Base-by-base conservation (phyloP, 305 asterid genomes). In the Fraxinus ornus region DNA sequence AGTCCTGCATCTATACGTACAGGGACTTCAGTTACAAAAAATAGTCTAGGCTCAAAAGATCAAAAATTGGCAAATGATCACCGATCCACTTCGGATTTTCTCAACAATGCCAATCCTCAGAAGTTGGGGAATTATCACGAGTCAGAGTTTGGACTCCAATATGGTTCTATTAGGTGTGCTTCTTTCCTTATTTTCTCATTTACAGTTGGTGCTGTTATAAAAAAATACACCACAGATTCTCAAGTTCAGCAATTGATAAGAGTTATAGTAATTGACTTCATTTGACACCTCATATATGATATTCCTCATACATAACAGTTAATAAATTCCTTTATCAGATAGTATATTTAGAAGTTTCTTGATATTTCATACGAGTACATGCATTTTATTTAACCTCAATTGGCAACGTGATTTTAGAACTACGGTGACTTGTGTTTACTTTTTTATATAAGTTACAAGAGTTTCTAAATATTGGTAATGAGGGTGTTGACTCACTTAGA, bases 121-220 rank as follows among this genome's bases (percentile, higher is more conserved):
- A 93, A 90, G 79, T 64, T 86, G 22, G 94, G 91, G 76, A 89
- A 85, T 81, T 86, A 86, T 81, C 89, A 81, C 9, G 95, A 91
- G 81, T 80, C 97, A 39, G 94, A 90, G 83, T 86, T 84, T 60
- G 89, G 93, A 79, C 86, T 90, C 86, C 94, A 87, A 74, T 88
- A 92, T 84, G 91, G 91, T 85, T 83, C 93, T 87, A 81, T 86
- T 85, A 96, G 98, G 99, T 93, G 83, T 86, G 90, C 75, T 84
- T 80, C 78, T 71, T 47, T 77, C 24, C 9, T 76, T 57, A 33
- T 47, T 55, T 82, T 12, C 22, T 80, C 79, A 22, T 22, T 33
- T 32, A 32, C 36, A 32, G 74, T 77, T 32, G 33, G 24, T 82
- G 75, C 78, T 60, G 57, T 74, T 49, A 39, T 39, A 70, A 52